A percentile compares a stretch with the other conserved stretches of the same genome.
phyloP scores from a whole-genome alignment of 371 early-diverging fungal genomes.

The Coemansia sp. region DNA sequence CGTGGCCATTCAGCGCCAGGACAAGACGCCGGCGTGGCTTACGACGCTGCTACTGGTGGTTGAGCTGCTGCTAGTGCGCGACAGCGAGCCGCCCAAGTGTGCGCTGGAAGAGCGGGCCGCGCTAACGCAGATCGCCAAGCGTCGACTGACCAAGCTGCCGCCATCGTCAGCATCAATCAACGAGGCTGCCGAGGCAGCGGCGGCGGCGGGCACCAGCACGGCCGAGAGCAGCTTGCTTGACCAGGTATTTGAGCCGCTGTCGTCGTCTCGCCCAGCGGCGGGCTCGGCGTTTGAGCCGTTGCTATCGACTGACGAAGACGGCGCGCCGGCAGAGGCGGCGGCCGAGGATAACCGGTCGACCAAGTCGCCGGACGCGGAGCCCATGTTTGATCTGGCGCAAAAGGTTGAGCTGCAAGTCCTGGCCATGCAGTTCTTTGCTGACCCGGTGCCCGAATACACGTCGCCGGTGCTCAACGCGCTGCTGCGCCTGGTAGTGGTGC shows the following conservation, averaged over 20 bases:
- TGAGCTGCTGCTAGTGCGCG: slow-evolving; percentile 45
- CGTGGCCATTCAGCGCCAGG: slow-evolving; percentile 23
- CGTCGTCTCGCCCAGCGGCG: not conserved
- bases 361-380: slow-evolving; percentile 6
- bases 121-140: slow-evolving; percentile 53
- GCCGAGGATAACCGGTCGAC: not conserved
- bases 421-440: slow-evolving; percentile 21
- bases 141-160: slow-evolving; percentile 54
- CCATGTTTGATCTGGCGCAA: slow-evolving; percentile 27
- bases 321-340: not conserved
- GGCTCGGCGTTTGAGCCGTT: slow-evolving; percentile 31
- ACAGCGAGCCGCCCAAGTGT: slow-evolving; percentile 24
- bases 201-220: not conserved
- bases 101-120: slow-evolving; percentile 57
- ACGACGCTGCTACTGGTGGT: slow-evolving; percentile 37
- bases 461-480: slow-evolving; percentile 63
- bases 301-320: slow-evolving; percentile 11
- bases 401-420: slow-evolving; percentile 35
- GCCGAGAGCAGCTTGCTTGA: not conserved
- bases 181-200: slow-evolving; percentile 8
- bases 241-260: slow-evolving; percentile 2
- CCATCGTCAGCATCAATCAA: slow-evolving; percentile 34
- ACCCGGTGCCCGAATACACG: slow-evolving; percentile 40
- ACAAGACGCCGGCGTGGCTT: slow-evolving; percentile 35
- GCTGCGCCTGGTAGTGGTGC: slow-evolving; percentile 73